A percentile compares a stretch with the other conserved stretches of the same genome.
Evolutionary conservation across 164 flowering plant genomes (phyloP).

Genomic region (Liquidambar formosana): DNA sequence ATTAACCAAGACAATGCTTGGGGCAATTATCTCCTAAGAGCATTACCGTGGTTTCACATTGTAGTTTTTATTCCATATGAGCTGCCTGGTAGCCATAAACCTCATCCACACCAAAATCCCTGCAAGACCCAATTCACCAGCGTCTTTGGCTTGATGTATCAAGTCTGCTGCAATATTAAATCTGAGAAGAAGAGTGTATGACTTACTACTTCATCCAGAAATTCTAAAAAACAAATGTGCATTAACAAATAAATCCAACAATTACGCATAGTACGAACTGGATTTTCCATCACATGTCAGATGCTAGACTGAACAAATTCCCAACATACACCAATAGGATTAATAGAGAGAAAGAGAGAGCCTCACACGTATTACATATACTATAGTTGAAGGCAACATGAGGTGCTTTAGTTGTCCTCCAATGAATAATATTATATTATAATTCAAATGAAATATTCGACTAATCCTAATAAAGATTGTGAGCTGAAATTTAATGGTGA

Average conservation of each 20-base stretch:
- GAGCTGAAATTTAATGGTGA: neutral
- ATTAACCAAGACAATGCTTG: neutral
- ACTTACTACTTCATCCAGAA: neutral
- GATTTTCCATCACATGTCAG: neutral
- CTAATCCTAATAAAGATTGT: neutral
- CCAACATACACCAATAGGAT: neutral
- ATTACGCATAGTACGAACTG: neutral
- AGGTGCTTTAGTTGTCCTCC: neutral
- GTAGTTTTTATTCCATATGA: constrained; percentile 97
- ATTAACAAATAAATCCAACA: neutral
- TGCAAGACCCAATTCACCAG: constrained; percentile 88
- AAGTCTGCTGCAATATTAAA: constrained; percentile 96
- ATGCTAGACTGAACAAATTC: neutral
- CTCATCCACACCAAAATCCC: constrained; percentile 99
- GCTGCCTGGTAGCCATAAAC: constrained; percentile 97
- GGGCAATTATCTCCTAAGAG: neutral
- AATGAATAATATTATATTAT: neutral
- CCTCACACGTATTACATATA: no score
- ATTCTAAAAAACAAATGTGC: neutral
- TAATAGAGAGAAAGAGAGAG: no score
- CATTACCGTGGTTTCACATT: constrained; percentile 96
- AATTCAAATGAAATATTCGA: neutral
- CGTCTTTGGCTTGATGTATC: constrained; percentile 62
- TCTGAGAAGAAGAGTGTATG: constrained; percentile 40
- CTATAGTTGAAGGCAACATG: neutral